A percentile compares a stretch with the other conserved stretches of the same genome.
These are phyloP conservation scores for Candida endomychidarum DNA, from an alignment of 805 yeast genomes.

Conservation along the genomic window DNA sequence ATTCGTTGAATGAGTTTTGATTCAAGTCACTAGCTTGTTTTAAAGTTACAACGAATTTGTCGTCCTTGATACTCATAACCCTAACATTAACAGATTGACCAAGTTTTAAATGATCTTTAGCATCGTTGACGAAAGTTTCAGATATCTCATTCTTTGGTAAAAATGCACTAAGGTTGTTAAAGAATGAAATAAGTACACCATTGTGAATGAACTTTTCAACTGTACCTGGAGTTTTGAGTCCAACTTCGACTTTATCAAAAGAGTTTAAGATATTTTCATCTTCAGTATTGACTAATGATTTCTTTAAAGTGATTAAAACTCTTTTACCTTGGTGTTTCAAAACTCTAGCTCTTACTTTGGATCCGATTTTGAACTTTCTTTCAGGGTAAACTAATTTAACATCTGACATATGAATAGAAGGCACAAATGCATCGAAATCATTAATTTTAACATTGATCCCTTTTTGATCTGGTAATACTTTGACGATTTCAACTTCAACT, in stretches of 20 bases:
- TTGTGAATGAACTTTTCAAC: constrained; percentile 66
- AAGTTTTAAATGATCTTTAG: constrained; percentile 72
- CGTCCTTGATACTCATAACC: constrained; percentile 57
- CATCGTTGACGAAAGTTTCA: constrained; percentile 77
- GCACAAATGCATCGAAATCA: constrained; percentile 74
- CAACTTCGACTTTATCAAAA: constrained; percentile 40
- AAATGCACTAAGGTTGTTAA: constrained; percentile 74
- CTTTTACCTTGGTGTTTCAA: constrained; percentile 50
- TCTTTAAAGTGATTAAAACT: constrained; percentile 72
- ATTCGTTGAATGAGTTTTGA: constrained; percentile 46
- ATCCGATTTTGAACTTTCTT: constrained; percentile 83
- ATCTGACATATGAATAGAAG: constrained; percentile 78
- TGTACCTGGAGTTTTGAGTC: constrained; percentile 65
- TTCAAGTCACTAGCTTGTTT: constrained; percentile 57
- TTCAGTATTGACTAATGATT: constrained; percentile 70
- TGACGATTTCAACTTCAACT: constrained; percentile 53
- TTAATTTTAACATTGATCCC: constrained; percentile 71
- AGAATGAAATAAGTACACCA: constrained; percentile 85
- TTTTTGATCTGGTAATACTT: constrained; percentile 52
- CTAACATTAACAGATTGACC: constrained; percentile 83
- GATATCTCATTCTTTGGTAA: constrained; percentile 87
- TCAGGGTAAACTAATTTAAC: constrained; percentile 84
- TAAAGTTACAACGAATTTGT: constrained; percentile 70
- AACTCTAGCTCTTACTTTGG: constrained; percentile 75
- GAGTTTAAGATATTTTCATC: constrained; percentile 50